Evolutionary conservation across 1,284 basidiomycete species (phyloP), one percentile per base, ranked within the genome.

Genomic region (Xerocomus minutiporus): DNA sequence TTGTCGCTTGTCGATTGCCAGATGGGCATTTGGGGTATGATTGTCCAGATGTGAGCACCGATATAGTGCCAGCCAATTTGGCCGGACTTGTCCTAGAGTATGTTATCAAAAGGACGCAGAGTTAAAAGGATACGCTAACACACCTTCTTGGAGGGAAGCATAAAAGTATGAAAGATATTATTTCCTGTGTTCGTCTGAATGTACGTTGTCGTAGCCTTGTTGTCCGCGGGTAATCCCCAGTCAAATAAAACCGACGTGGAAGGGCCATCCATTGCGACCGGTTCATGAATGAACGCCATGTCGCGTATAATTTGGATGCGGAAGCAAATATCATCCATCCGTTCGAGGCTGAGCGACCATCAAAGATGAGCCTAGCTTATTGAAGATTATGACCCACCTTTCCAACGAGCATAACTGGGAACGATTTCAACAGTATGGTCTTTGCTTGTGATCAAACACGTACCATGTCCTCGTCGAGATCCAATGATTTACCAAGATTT

Each of bases 201-300:
- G 42, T 75, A 75, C 6, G 56, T 48, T 31, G 57, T 55, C 1
- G 75, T 63, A 1, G 54, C 59, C 28, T 59, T 55, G 51, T 76
- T 77, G 6, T 65, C 66, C 25, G 59, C 51, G 8, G 52, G 52
- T 2, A 61, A 63, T 28, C 75, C 74, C 81, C 81, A 84, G 56
- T 80, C 79, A 45, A 84, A 69, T 25, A 83, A 58, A 54, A 76
- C 74, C 5, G 76, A 75, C 15, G 61, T 65, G 2, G 57, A 57
- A 4, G 70, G 67, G 1, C 68, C 71, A 48, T 84, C 81, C 25
- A 82, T 69, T 23, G 79, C 68, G 36, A 82, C 68, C 0, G 83
- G 82, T 52, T 81, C 75, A 46, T 76, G 73, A 8, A 82, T 43
- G 55, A 83, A 84, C 0, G 73, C 77, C 52, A 75, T 59, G 26